Percentiles rank a stretch among this genome's conserved stretches.
Evolutionary conservation across 176 grass and related monocot genomes (phyloP).

Genomic region (Musa itinerans): DNA sequence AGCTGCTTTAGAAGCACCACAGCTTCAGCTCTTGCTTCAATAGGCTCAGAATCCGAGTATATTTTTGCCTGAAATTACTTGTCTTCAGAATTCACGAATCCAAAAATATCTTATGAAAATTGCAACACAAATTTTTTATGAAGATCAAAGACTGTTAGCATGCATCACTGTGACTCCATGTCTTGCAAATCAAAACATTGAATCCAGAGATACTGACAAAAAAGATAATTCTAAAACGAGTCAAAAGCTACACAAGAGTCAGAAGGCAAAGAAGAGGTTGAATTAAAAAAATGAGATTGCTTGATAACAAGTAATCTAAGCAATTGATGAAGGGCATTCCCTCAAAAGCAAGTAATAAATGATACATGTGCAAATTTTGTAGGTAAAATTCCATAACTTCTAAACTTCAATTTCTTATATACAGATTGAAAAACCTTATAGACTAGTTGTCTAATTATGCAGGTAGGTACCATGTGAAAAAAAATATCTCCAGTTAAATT

Average conservation of each 20-base stretch:
- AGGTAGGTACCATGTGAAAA: no score
- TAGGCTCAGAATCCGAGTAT: constrained; percentile 94
- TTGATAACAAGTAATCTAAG: no score
- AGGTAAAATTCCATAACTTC: no score
- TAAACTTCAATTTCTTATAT: no score
- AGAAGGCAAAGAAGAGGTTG: no score
- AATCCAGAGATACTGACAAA: not conserved
- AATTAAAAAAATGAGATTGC: no score
- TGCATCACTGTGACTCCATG: not conserved
- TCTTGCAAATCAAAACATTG: not conserved
- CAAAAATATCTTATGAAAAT: not conserved
- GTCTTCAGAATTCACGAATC: not conserved
- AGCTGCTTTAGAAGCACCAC: constrained; percentile 97
- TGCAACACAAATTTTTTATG: not conserved
- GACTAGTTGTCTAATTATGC: no score
- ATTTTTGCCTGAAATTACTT: constrained; percentile 59
- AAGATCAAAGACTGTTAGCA: not conserved
- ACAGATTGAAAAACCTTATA: no score
- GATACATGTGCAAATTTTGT: no score
- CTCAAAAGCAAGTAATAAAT: no score
- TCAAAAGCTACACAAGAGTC: not conserved
- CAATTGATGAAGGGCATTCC: no score
- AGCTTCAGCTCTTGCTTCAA: constrained; percentile 94
- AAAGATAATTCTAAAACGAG: not conserved
- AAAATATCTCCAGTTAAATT: no score